Percentiles rank a stretch among this genome's conserved stretches.
Conservation (phyloP, 345 rosid species). For the Geranium brycei region DNA sequence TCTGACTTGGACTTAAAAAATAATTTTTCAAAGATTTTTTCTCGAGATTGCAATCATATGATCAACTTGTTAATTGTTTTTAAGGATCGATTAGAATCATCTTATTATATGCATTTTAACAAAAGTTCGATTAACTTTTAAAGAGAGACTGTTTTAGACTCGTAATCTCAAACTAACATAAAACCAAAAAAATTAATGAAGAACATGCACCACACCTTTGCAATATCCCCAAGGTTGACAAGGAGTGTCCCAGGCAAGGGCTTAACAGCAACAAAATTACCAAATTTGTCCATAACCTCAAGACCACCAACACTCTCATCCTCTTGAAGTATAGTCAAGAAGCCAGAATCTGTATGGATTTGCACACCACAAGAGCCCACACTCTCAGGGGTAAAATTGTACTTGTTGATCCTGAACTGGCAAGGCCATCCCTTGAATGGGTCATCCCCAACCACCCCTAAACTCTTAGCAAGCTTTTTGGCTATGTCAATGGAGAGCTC, state of each 20-base stretch:
- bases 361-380: constrained; percentile 67
- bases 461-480: constrained; percentile 37
- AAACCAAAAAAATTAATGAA: too few relatives aligned
- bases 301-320: constrained; percentile 66
- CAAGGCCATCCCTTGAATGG: constrained; percentile 56
- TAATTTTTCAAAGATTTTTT: too few relatives aligned
- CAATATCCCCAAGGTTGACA: constrained; percentile 69
- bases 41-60: too few relatives aligned
- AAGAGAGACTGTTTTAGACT: too few relatives aligned
- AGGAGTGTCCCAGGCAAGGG: constrained; percentile 61
- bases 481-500: constrained; percentile 42
- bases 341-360: constrained; percentile 64
- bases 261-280: constrained; percentile 33
- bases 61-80: too few relatives aligned
- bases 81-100: too few relatives aligned
- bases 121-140: too few relatives aligned
- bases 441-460: constrained; percentile 26
- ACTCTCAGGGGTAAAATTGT: constrained; percentile 49
- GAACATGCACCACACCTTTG: constrained; percentile 19
- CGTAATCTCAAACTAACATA: too few relatives aligned
- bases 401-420: constrained; percentile 77
- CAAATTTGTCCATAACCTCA: constrained; percentile 50
- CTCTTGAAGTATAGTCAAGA: constrained; percentile 66
- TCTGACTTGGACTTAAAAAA: too few relatives aligned
- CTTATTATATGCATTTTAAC: too few relatives aligned